These are phyloP conservation scores for Cerioporus squamosus DNA, from an alignment of 1,284 basidiomycete genomes.

Conservation along the genomic window DNA sequence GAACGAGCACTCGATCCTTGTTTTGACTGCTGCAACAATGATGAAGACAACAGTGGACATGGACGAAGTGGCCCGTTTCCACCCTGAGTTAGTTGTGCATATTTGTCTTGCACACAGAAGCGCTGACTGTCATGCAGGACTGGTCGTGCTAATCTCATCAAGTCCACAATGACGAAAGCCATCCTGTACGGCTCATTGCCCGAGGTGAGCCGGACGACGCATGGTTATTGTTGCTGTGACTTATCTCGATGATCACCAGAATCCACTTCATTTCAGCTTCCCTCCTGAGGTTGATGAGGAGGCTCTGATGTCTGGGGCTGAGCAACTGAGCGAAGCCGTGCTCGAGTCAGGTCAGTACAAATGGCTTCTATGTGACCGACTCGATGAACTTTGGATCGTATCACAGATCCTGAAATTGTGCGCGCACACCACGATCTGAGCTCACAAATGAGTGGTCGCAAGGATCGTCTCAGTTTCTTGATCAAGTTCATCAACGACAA, in stretches of 20 bases:
- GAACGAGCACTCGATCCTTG: conserved; percentile 55
- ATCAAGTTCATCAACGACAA: conserved; percentile 91
- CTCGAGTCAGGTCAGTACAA: conserved; percentile 60
- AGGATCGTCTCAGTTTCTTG: conserved; percentile 79
- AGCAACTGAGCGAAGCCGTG: conserved; percentile 78
- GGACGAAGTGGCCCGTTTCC: conserved; percentile 61
- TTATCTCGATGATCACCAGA: conserved; percentile 43
- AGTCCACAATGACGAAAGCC: conserved; percentile 86
- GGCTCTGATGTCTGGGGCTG: conserved; percentile 79
- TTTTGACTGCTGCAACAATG: conserved; percentile 70
- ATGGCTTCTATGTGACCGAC: not conserved
- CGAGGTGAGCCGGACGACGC: conserved; percentile 45
- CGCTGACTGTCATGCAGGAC: conserved; percentile 41
- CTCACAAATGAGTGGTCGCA: conserved; percentile 77
- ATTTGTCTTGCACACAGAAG: not conserved
- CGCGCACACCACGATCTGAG: conserved; percentile 81
- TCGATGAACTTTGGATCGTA: not conserved
- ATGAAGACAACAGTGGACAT: conserved; percentile 67
- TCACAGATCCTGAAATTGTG: conserved; percentile 72
- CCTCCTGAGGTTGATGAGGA: conserved; percentile 80
- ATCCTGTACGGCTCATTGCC: conserved; percentile 79
- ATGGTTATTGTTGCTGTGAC: no score
- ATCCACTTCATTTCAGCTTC: conserved; percentile 85
- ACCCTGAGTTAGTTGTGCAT: conserved; percentile 53
- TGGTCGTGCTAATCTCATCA: conserved; percentile 71